Evolutionary conservation across 768 basidiomycete genomes (phyloP), one percentile per base, ranked within the genome.

Genomic region (Lactifluus echinatus): DNA sequence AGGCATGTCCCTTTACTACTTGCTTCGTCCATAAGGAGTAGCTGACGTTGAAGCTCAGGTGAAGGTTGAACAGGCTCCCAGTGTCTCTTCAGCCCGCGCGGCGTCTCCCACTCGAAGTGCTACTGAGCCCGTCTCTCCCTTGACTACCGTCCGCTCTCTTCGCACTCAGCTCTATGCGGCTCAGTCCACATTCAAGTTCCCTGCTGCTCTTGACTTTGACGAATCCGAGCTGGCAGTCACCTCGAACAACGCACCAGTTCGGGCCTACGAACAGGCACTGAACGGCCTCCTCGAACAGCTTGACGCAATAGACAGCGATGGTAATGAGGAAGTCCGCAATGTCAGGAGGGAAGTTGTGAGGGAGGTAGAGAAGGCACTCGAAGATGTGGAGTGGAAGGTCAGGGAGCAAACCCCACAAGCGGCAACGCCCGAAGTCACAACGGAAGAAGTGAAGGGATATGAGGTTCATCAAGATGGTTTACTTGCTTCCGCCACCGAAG

Each of bases 251-350:
- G 81, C 77, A 15, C 67, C 78, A 0, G 69, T 89, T 23, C 84
- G 84, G 68, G 74, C 72, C 4, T 83, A 89, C 67, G 71, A 75
- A 19, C 79, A 88, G 61, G 71, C 75, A 42, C 74, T 89, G 42
- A 79, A 78, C 53, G 80, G 80, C 36, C 68, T 90, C 8, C 74
- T 90, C 29, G 75, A 78, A 47, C 75, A 76, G 57, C 78, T 90
- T 15, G 88, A 90, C 60, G 79, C 76, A 0, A 77, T 90, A 23
- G 80, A 86, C 63, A 85, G 83, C 62, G 77, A 75, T 60, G 87
- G 87, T 0, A 74, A 81, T 50, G 68, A 69, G 60, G 70, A 67
- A 1, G 76, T 91, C 8, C 70, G 87, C 50, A 70, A 72, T 28
- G 69, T 65, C 59, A 70, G 89, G 50, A 74, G 81, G 62, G 68